These are phyloP conservation scores for Wallacemonas sp. DNA, from an alignment of 208 protist genomes.

Conservation along the genomic window DNA sequence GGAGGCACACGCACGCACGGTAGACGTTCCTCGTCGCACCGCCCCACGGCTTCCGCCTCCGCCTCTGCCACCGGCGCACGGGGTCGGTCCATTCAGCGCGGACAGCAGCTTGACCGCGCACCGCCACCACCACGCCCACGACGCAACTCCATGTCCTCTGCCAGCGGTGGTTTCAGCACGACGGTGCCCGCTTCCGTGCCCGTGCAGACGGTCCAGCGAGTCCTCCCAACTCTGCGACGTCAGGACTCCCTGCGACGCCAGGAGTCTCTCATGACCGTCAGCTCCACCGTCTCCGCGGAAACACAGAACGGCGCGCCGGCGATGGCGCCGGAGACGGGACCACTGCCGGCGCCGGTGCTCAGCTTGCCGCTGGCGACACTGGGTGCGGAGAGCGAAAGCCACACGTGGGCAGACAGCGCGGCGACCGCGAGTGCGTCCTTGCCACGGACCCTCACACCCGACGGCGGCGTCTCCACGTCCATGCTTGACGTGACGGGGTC, in stretches of 20 bases:
- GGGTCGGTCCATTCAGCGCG: no score
- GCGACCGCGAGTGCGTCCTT: not conserved
- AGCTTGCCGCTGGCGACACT: not conserved
- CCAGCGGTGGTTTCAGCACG: no score
- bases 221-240: conserved; percentile 6
- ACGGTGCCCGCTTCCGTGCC: not conserved
- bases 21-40: no score
- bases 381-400: not conserved
- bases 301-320: not conserved
- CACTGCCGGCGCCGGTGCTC: not conserved
- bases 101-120: not conserved
- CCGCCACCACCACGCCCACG: not conserved
- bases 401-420: not conserved
- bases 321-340: not conserved
- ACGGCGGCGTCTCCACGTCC: not conserved
- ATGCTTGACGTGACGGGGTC: conserved; percentile 3
- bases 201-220: conserved; percentile 5
- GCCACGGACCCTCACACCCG: not conserved
- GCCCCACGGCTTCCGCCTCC: no score
- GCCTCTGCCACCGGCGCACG: no score
- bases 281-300: not conserved
- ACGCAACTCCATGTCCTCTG: not conserved
- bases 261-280: not conserved
- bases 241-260: conserved; percentile 10
- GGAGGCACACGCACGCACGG: not conserved